Base-by-base conservation (phyloP, 1,284 basidiomycete species). In the Rhodotorula sp. region DNA sequence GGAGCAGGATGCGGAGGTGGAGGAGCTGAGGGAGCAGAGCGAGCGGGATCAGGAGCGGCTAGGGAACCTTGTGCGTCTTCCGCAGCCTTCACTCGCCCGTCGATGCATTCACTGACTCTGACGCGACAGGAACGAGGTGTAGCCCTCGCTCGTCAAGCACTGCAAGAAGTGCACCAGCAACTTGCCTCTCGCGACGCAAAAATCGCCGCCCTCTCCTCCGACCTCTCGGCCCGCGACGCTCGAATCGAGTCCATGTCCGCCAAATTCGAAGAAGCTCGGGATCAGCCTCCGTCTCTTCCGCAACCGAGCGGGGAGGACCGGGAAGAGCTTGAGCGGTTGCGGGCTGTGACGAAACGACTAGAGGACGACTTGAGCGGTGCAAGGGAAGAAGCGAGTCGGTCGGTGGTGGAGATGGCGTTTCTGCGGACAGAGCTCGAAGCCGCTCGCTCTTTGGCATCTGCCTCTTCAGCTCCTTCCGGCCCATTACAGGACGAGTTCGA, bases 261-360 rank as follows among this genome's bases (percentile, higher is more conserved):
- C n/a, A 62, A 66, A 52, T 62, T 73, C 44, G 67, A 69, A 19
- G 68, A 73, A 74, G 63, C 57, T 68, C 44, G 34, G 29, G 9
- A 44, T 44, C 9, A 44, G 11, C 39, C 39, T 44, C 39, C 39
- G 39, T 17, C 39, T 44, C 13, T 13, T 10, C 39, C 39, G 11
- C 39, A 44, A 13, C 39, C 9, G 39, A 44, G 39, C 39, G 11
- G 51, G 30, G 53, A 27, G 44, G 57, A 46, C 15, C 34, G 24
- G n/a, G 32, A 27, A 20, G 52, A 44, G 39, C 39, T 44, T 3
- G 39, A 44, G 13, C 39, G 13, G 39, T 44, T 44, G 39, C 39
- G 39, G 39, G 39, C 39, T 6, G 39, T 15, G 39, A 44, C 39
- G 39, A 44, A 17, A 17, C 39, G 11, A 17, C 19, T 44, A 17